phyloP scores from a whole-genome alignment of 2,329 filamentous ascomycete species.

The Amylocarpus encephaloides region DNA sequence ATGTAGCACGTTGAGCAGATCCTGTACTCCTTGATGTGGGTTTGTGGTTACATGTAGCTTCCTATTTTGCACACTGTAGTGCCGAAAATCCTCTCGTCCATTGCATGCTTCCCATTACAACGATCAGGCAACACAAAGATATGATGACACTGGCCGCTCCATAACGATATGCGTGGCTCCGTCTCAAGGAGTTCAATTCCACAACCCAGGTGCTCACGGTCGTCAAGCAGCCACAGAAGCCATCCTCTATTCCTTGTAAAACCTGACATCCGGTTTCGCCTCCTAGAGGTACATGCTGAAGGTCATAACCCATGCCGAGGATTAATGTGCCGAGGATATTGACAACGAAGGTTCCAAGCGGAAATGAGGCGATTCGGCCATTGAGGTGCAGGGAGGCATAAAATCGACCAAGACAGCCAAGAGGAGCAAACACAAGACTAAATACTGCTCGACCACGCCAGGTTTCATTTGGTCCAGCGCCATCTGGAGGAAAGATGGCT shows the following conservation, averaged over 20 bases:
- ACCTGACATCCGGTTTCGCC: constrained; percentile 60
- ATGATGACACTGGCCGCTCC: constrained; percentile 53
- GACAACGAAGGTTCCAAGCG: constrained; percentile 76
- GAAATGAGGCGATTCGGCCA: constrained; percentile 58
- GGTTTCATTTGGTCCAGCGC: constrained; percentile 38
- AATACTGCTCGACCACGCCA: constrained; percentile 77
- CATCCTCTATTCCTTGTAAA: constrained; percentile 59
- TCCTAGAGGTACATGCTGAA: constrained; percentile 59
- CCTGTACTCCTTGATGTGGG: background rate
- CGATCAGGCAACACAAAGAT: constrained; percentile 54
- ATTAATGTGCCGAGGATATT: constrained; percentile 74
- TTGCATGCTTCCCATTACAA: constrained; percentile 67
- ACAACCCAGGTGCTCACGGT: constrained; percentile 63
- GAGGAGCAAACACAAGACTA: constrained; percentile 72
- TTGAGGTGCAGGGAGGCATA: constrained; percentile 70
- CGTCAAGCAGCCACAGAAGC: constrained; percentile 60
- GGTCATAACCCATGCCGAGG: constrained; percentile 69
- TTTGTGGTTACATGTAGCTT: background rate
- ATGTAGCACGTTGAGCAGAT: background rate
- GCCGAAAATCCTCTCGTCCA: constrained; percentile 58
- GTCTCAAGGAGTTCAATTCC: constrained; percentile 49
- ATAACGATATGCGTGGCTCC: constrained; percentile 62
- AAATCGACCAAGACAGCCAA: constrained; percentile 71
- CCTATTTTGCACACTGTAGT: constrained; percentile 24
- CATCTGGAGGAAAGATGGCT: constrained; percentile 62